These are phyloP conservation scores for Aphanocladium album DNA, from an alignment of 2,329 filamentous ascomycete genomes.

Conservation along the genomic window DNA sequence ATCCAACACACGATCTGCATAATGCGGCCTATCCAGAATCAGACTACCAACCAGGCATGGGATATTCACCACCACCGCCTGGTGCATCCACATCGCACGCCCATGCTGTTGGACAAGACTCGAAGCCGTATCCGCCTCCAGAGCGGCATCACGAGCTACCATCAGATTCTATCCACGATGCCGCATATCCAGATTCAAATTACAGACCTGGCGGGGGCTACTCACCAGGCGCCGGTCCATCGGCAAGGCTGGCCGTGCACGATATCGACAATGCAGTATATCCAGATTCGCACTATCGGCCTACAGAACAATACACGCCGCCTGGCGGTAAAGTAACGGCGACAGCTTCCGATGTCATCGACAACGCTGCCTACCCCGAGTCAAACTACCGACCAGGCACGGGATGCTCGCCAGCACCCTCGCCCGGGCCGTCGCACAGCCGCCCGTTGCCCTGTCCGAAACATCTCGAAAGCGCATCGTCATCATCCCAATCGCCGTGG, in stretches of 20 bases:
- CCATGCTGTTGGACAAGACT: neutral
- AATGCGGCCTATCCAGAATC: conserved; percentile 9
- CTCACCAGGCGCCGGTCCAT: neutral
- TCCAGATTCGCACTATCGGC: neutral
- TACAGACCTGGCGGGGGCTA: neutral
- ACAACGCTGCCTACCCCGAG: conserved; percentile 1
- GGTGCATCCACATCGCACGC: neutral
- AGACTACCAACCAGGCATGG: neutral
- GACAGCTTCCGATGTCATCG: neutral
- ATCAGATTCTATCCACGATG: neutral
- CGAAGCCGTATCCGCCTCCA: neutral
- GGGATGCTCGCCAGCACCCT: neutral
- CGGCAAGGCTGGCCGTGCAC: neutral
- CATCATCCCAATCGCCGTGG: neutral
- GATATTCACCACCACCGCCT: neutral
- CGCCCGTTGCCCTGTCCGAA: neutral
- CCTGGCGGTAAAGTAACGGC: neutral
- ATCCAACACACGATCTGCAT: conserved; percentile 1
- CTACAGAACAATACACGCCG: neutral
- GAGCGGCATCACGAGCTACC: neutral
- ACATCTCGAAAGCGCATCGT: neutral
- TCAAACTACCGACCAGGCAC: conserved; percentile 6
- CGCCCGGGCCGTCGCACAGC: neutral
- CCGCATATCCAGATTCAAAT: neutral
- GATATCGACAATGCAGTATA: neutral